phyloP scores from a whole-genome alignment of 2,329 filamentous ascomycete species.

The Paradendryphiella salina region DNA sequence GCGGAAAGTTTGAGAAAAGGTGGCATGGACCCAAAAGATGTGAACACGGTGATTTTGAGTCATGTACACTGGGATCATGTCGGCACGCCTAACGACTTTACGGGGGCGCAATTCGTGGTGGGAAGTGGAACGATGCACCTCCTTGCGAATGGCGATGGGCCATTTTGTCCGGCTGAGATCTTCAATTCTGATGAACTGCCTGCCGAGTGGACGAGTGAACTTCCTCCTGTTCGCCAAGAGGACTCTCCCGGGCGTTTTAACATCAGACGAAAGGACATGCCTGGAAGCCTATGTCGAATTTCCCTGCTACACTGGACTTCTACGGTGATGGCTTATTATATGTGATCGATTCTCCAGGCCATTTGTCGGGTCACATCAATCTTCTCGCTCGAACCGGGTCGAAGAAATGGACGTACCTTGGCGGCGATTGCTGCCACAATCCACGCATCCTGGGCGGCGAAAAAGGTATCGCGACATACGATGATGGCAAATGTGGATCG shows the following conservation, averaged over 20 bases:
- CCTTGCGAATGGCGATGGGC: conserved; percentile 31
- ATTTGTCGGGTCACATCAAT: conserved; percentile 58
- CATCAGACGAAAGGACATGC: conserved; percentile 18
- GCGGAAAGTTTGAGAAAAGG: conserved; percentile 45
- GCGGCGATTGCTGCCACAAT: conserved; percentile 60
- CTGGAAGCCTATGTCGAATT: conserved; percentile 52
- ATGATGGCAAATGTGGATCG: conserved; percentile 50
- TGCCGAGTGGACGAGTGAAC: conserved; percentile 48
- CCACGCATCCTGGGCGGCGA: conserved; percentile 56
- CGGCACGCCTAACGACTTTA: conserved; percentile 59
- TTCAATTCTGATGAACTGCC: conserved; percentile 54
- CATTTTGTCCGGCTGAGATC: conserved; percentile 49
- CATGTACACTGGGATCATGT: conserved; percentile 64
- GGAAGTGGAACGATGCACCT: conserved; percentile 47
- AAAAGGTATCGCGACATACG: conserved; percentile 57
- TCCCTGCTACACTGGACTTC: conserved; percentile 53
- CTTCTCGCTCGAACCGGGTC: conserved; percentile 50
- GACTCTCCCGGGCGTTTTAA: conserved; percentile 27
- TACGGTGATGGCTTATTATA: conserved; percentile 54
- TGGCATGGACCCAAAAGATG: conserved; percentile 42
- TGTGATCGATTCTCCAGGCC: conserved; percentile 56
- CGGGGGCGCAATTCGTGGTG: conserved; percentile 54
- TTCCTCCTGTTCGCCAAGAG: conserved; percentile 41
- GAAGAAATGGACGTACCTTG: conserved; percentile 54
- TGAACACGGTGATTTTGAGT: conserved; percentile 53